Evolutionary conservation across 768 basidiomycete species (phyloP).

Genomic region (Mycena albidolilacea): DNA sequence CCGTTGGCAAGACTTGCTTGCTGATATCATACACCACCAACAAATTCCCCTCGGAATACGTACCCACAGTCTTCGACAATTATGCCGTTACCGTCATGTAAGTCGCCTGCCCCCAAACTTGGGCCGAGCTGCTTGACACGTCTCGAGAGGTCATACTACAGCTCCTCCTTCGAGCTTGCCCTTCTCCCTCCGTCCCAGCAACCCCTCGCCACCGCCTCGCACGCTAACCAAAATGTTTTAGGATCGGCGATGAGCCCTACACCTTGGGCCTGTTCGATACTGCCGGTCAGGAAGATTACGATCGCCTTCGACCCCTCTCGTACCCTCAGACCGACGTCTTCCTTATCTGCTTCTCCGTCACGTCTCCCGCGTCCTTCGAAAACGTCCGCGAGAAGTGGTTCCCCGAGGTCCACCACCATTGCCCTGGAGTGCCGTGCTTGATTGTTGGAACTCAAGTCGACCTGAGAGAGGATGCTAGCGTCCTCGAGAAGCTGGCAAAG

Average conservation of each 20-base stretch:
- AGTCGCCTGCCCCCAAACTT: no score
- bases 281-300: slow-evolving; percentile 99
- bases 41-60: slow-evolving; percentile 99
- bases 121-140: no score
- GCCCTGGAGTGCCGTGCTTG: slow-evolving; percentile 98
- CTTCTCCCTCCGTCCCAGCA: no score
- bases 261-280: slow-evolving; percentile 99
- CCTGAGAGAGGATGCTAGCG: slow-evolving; percentile 92
- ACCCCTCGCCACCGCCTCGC: no score
- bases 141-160: no score
- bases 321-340: slow-evolving; percentile 99
- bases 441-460: slow-evolving; percentile 99
- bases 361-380: slow-evolving; percentile 98
- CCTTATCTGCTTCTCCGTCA: slow-evolving; percentile 99
- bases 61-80: slow-evolving; percentile 98
- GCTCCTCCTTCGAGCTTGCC: no score
- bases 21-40: slow-evolving; percentile 98
- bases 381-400: slow-evolving; percentile 99
- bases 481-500: slow-evolving; percentile 94
- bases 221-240: no score
- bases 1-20: slow-evolving; percentile 98
- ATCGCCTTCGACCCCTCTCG: slow-evolving; percentile 97
- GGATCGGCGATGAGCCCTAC: slow-evolving; percentile 99
- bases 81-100: slow-evolving; percentile 98
- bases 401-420: slow-evolving; percentile 99